Conservation (phyloP, 352 stramenopile species). For the Hyaloperonospora brassicae region DNA sequence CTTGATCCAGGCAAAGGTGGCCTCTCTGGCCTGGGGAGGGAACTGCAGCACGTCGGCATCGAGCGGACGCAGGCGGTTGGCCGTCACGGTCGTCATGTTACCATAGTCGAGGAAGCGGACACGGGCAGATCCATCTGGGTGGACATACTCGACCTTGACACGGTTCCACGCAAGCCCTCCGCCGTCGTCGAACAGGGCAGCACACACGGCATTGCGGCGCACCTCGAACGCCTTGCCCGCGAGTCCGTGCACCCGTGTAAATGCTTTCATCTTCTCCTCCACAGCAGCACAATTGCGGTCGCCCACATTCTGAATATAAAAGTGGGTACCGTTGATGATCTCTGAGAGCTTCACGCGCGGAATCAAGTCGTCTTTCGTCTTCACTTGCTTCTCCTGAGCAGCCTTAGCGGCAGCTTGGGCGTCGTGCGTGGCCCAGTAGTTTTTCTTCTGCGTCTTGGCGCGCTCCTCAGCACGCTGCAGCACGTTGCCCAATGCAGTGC, state of each 20-base stretch:
- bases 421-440: slow-evolving; percentile 90
- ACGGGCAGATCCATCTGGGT: slow-evolving; percentile 49
- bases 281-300: slow-evolving; percentile 85
- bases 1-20: slow-evolving; percentile 83
- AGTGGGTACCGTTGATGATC: slow-evolving; percentile 89
- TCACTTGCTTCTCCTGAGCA: slow-evolving; percentile 36
- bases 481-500: slow-evolving; percentile 71
- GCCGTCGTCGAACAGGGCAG: slow-evolving; percentile 94
- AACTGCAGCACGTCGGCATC: slow-evolving; percentile 85
- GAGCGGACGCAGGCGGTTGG: slow-evolving; percentile 84
- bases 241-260: slow-evolving; percentile 84
- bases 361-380: slow-evolving; percentile 61
- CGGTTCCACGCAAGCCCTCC: slow-evolving; percentile 91
- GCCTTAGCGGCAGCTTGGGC: slow-evolving; percentile 43
- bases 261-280: slow-evolving; percentile 91
- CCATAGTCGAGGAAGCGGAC: slow-evolving; percentile 96
- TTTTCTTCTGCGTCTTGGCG: slow-evolving; percentile 89
- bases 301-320: slow-evolving; percentile 89
- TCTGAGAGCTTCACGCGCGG: slow-evolving; percentile 87
- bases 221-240: slow-evolving; percentile 87
- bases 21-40: slow-evolving; percentile 84
- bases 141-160: slow-evolving; percentile 82
- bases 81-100: slow-evolving; percentile 83
- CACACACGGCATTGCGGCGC: slow-evolving; percentile 85
- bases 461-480: slow-evolving; percentile 75